Evolutionary conservation across 352 stramenopile species (phyloP).

Genomic region (Phytophthora pinifolia): DNA sequence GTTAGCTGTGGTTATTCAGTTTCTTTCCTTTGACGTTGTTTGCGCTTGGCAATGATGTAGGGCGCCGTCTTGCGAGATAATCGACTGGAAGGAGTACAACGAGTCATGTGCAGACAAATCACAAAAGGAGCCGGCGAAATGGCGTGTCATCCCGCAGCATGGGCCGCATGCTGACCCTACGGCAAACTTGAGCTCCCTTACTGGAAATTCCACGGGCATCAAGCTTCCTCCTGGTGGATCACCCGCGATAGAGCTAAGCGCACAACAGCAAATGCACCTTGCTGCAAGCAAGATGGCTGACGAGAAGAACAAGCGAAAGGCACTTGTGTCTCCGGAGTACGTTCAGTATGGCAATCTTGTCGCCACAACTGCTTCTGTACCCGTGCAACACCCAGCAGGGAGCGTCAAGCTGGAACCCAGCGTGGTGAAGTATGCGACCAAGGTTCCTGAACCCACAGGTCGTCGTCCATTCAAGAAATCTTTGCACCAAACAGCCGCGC

Average conservation of each 20-base stretch:
- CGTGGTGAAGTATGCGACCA: conserved; percentile 42
- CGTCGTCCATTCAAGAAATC: conserved; percentile 70
- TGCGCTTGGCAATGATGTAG: conserved; percentile 20
- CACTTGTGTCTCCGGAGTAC: conserved; percentile 81
- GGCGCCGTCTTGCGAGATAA: conserved; percentile 70
- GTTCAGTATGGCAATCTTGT: conserved; percentile 61
- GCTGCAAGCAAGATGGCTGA: conserved; percentile 46
- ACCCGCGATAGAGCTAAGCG: conserved; percentile 19
- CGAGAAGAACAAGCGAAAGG: conserved; percentile 84
- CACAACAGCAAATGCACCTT: conserved; percentile 47
- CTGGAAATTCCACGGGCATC: neutral
- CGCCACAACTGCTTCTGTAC: conserved; percentile 6
- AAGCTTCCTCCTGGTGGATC: conserved; percentile 32
- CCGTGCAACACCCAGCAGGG: conserved; percentile 4
- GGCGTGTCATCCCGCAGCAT: conserved; percentile 80
- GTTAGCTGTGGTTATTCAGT: neutral
- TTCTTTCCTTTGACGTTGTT: neutral
- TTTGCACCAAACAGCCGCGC: conserved; percentile 43
- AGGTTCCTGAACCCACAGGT: conserved; percentile 57
- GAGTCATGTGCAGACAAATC: conserved; percentile 58
- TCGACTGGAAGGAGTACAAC: conserved; percentile 89
- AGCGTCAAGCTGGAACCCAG: conserved; percentile 30
- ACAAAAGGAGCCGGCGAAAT: conserved; percentile 62
- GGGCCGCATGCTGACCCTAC: conserved; percentile 56
- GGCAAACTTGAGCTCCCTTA: conserved; percentile 2